Conservation (phyloP, 805 yeast species). For the Starmerella sirachaensis region DNA sequence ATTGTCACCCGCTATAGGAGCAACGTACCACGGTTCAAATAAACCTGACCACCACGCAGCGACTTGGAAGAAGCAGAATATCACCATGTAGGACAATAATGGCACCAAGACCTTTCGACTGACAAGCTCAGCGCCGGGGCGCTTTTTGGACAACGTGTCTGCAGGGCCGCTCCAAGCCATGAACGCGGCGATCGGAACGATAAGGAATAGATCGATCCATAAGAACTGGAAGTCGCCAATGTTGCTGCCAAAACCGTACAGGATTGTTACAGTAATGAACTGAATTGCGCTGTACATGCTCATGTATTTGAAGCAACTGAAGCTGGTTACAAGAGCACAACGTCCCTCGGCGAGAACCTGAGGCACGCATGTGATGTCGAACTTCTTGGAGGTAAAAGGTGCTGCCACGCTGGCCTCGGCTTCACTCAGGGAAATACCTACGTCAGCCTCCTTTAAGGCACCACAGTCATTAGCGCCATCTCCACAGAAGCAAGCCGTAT, state of each 20-base stretch:
- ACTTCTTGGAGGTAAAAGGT: slow-evolving; percentile 82
- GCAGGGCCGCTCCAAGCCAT: slow-evolving; percentile 94
- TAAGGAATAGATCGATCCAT: slow-evolving; percentile 81
- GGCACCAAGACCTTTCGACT: slow-evolving; percentile 81
- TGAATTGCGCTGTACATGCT: slow-evolving; percentile 94
- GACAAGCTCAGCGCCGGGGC: slow-evolving; percentile 90
- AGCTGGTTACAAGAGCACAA: slow-evolving; percentile 86
- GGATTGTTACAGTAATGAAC: slow-evolving; percentile 70
- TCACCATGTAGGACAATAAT: slow-evolving; percentile 59
- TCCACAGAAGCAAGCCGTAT: slow-evolving; percentile 94
- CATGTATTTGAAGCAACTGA: slow-evolving; percentile 96
- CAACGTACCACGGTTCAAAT: slow-evolving; percentile 53
- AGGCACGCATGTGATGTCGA: slow-evolving; percentile 85
- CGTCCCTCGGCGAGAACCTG: slow-evolving; percentile 91
- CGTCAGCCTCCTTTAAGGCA: slow-evolving; percentile 94
- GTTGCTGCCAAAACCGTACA: slow-evolving; percentile 81
- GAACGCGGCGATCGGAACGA: slow-evolving; percentile 87
- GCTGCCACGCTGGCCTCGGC: slow-evolving; percentile 99
- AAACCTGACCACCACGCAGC: slow-evolving; percentile 51
- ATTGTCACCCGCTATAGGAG: slow-evolving; percentile 70
- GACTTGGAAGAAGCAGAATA: slow-evolving; percentile 55
- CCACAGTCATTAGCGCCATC: slow-evolving; percentile 99
- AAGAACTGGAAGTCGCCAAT: slow-evolving; percentile 94
- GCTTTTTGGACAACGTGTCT: slow-evolving; percentile 43
- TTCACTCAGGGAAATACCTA: slow-evolving; percentile 88